A percentile compares a stretch with the other conserved stretches of the same genome.
Evolutionary conservation across 257 asterid species (phyloP).

Genomic region (Coffea eugenioides): DNA sequence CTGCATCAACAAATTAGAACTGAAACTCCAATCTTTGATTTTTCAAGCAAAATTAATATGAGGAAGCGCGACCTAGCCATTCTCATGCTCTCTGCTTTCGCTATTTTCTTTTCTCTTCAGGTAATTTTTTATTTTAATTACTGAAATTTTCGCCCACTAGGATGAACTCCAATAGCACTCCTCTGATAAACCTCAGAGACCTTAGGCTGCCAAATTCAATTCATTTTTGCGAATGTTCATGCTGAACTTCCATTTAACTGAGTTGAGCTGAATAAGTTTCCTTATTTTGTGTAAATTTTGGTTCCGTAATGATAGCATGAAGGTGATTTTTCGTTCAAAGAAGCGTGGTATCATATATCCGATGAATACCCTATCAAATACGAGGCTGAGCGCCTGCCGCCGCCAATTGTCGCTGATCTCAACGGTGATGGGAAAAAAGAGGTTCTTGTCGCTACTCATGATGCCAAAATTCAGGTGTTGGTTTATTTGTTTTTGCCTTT

Average conservation of each 20-base stretch:
- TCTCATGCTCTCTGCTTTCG: conserved; percentile 93
- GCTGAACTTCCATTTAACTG: background rate
- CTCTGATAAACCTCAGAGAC: conserved; percentile 11
- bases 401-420: conserved; percentile 90
- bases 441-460: conserved; percentile 94
- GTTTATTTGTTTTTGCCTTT: background rate
- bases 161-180: background rate
- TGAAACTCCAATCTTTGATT: background rate
- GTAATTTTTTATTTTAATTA: conserved; percentile 22
- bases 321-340: conserved; percentile 95
- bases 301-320: conserved; percentile 50
- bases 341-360: conserved; percentile 89
- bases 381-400: conserved; percentile 93
- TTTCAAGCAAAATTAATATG: conserved; percentile 33
- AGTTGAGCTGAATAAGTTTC: conserved; percentile 7
- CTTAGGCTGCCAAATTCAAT: conserved; percentile 7
- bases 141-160: background rate
- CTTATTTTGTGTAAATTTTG: background rate
- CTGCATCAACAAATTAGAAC: background rate
- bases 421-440: conserved; percentile 93
- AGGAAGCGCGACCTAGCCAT: conserved; percentile 97
- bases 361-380: conserved; percentile 92
- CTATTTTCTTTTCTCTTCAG: conserved; percentile 98
- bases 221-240: background rate
- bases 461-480: conserved; percentile 86